Conservation (phyloP, 176 grass and related monocot genomes). For the Oryza rufipogon region DNA sequence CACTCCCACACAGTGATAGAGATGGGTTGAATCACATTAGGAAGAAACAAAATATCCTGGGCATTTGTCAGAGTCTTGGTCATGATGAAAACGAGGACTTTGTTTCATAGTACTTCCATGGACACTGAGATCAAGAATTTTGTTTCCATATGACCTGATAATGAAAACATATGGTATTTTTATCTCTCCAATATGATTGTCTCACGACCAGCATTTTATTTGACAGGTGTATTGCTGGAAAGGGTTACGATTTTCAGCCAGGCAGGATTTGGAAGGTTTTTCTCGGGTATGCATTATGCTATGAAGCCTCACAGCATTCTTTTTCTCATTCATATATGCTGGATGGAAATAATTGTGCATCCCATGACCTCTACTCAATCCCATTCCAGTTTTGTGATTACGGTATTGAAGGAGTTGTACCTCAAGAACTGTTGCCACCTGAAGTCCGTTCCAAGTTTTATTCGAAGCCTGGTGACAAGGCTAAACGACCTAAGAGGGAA, state of each 20-base stretch:
- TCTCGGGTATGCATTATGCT: conserved; percentile 60
- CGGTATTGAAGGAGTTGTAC: conserved; percentile 91
- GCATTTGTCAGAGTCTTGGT: not conserved
- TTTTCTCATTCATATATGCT: not conserved
- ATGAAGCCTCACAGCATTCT: not conserved
- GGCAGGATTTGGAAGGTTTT: conserved; percentile 90
- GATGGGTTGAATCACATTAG: conserved; percentile 6
- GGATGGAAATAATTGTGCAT: not conserved
- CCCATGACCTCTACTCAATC: not conserved
- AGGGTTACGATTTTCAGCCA: conserved; percentile 82
- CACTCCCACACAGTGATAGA: not conserved
- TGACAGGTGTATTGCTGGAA: conserved; percentile 98
- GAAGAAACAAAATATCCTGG: not conserved
- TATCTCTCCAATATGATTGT: conserved; percentile 15
- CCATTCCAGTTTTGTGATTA: conserved; percentile 61
- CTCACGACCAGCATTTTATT: conserved; percentile 19
- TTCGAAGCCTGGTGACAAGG: conserved; percentile 68
- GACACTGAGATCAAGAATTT: conserved; percentile 1
- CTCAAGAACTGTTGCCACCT: conserved; percentile 73
- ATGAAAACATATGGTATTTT: not conserved
- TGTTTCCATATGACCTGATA: not conserved
- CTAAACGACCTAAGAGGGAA: conserved; percentile 75
- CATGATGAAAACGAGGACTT: not conserved
- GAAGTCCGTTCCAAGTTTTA: conserved; percentile 76
- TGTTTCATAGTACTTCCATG: not conserved